Evolutionary conservation across 306 rosid genomes (phyloP), one percentile per base, ranked within the genome.

Genomic region (Casuarina cunninghamiana): DNA sequence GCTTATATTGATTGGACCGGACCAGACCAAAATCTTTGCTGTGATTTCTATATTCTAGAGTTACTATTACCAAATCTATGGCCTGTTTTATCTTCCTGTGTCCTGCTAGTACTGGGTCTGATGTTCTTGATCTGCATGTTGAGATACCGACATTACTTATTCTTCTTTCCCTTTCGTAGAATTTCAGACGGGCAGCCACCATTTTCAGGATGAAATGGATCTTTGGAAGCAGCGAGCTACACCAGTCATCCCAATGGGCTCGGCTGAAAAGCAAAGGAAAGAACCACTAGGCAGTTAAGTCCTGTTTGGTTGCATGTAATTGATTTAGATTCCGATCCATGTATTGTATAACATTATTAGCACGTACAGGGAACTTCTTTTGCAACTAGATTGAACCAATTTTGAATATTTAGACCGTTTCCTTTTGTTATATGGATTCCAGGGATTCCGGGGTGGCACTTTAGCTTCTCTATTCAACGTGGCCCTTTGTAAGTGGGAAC

Each of bases 111-210:
- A 10, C 37, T 55, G 35, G 62, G 32, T 17, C 62, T 19, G 62
- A 19, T 55, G 3, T 55, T 17, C 19, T 55, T 17, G 62, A 10
- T 17, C n/a, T 55, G 19, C 19, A 6, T 10, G 37, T 62, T 53
- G 80, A 54, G 15, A 2, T 46, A 48, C 41, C 19, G 32, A 3
- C 49, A 16, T 61, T 5, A 3, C 38, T 55, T 46, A 13, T 83
- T 67, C 78, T 73, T 74, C 84, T 80, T 44, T 81, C n/a, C 7
- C 44, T 51, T 48, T 65, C 58, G 12, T 11, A 4, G 32, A 53
- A 77, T 78, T 86, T 53, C 72, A 75, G 79, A 75, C 74, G 61
- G n/a, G 57, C 51, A 67, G 75, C 35, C 62, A 65, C 57, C 49
- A 45, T 38, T 75, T 44, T 38, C 61, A 69, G 77, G 78, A 63